phyloP scores from a whole-genome alignment of 2,329 filamentous ascomycete species.

The Cytospora leucostoma region DNA sequence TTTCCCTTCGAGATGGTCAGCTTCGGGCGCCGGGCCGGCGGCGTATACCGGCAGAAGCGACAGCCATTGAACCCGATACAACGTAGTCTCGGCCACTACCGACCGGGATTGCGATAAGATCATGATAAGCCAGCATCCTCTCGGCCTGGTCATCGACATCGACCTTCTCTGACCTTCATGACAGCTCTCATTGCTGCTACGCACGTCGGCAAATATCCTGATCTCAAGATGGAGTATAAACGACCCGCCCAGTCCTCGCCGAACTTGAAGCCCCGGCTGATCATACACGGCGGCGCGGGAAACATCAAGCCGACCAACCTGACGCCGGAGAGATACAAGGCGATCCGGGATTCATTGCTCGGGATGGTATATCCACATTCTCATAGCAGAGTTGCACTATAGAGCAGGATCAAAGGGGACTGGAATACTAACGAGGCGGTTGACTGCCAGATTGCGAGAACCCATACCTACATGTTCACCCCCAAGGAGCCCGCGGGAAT shows the following conservation, averaged over 20 bases:
- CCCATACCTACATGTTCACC: slow-evolving; percentile 50
- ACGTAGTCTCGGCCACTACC: no score
- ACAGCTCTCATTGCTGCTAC: not conserved
- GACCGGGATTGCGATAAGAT: slow-evolving; percentile 14
- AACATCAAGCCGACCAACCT: slow-evolving; percentile 64
- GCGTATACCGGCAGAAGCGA: not conserved
- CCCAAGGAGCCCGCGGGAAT: slow-evolving; percentile 26
- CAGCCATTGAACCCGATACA: no score
- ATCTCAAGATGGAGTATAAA: slow-evolving; percentile 45
- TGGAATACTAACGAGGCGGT: not conserved
- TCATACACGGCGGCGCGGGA: slow-evolving; percentile 74
- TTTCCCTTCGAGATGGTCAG: not conserved
- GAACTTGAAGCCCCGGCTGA: slow-evolving; percentile 56
- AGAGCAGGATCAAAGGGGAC: not conserved
- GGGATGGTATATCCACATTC: slow-evolving; percentile 53
- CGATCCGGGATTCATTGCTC: slow-evolving; percentile 62
- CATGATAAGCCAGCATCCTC: not conserved
- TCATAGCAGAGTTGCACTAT: not conserved
- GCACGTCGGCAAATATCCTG: not conserved
- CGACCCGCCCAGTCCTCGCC: slow-evolving; percentile 11
- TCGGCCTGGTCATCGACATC: not conserved
- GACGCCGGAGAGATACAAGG: slow-evolving; percentile 56
- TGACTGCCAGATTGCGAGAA: slow-evolving; percentile 43
- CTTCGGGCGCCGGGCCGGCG: not conserved
- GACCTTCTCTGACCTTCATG: not conserved